Conservation (phyloP, 2,329 filamentous ascomycete species). For the Xylaria sp. region DNA sequence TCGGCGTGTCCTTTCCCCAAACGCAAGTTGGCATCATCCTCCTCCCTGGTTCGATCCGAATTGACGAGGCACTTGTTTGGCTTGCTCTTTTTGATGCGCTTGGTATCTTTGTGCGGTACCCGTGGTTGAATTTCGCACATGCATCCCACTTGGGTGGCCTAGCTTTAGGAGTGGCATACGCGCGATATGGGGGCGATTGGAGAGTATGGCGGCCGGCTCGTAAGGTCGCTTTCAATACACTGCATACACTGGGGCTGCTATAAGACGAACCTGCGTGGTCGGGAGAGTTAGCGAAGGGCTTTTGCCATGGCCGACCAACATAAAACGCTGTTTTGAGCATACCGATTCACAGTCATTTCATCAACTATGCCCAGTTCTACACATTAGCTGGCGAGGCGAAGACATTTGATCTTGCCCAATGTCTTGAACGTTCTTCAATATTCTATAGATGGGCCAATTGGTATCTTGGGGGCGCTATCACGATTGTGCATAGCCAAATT, state of each 20-base stretch:
- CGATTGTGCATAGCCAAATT: background rate
- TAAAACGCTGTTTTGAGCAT: background rate
- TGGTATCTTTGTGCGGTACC: slow-evolving; percentile 35
- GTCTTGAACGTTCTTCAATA: background rate
- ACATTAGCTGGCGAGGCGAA: too few species aligned
- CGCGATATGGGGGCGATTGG: slow-evolving; percentile 30
- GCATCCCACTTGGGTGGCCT: slow-evolving; percentile 36
- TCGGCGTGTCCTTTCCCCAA: slow-evolving; percentile 28
- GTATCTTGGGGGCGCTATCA: slow-evolving; percentile 11
- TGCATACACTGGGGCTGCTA: slow-evolving; percentile 34
- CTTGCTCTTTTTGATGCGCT: slow-evolving; percentile 32
- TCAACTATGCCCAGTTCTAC: background rate
- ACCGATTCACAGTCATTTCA: background rate
- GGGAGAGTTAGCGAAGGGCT: background rate
- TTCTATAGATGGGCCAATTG: background rate
- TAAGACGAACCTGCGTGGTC: slow-evolving; percentile 6
- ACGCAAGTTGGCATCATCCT: slow-evolving; percentile 31
- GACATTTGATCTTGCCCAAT: background rate
- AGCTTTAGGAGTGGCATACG: slow-evolving; percentile 33
- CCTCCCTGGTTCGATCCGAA: slow-evolving; percentile 28
- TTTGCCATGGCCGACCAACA: background rate
- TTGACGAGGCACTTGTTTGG: slow-evolving; percentile 18
- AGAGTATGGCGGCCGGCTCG: slow-evolving; percentile 36
- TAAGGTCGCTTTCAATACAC: slow-evolving; percentile 30
- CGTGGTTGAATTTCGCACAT: slow-evolving; percentile 26